These are phyloP conservation scores for Linnemannia exigua DNA, from an alignment of 192 early-diverging fungal genomes.

Conservation along the genomic window DNA sequence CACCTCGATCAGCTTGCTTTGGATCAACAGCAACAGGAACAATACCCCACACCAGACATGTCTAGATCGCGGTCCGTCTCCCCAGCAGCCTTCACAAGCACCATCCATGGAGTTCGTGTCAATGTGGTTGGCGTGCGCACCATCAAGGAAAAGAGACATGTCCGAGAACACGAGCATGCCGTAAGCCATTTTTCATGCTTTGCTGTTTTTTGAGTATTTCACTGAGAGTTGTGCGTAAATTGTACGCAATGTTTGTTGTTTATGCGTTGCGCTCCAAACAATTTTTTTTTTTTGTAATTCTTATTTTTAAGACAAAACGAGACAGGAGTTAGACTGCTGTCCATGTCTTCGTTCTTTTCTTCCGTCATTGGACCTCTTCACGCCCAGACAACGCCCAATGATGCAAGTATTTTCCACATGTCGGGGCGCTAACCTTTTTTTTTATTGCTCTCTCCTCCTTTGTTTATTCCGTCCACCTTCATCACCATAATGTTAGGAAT, in stretches of 20 bases:
- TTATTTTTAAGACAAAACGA: not conserved
- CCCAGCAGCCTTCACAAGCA: constrained; percentile 20
- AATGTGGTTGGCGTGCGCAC: constrained; percentile 59
- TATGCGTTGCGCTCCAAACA: not conserved
- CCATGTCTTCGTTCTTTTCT: not conserved
- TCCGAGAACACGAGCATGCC: constrained; percentile 55
- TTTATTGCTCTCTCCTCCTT: too few species aligned
- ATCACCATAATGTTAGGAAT: constrained; percentile 36
- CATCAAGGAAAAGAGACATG: constrained; percentile 46
- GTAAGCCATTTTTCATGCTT: constrained; percentile 23
- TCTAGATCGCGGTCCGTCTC: not conserved
- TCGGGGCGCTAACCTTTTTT: not conserved
- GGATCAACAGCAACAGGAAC: constrained; percentile 5
- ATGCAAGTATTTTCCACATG: constrained; percentile 1
- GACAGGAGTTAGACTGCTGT: not conserved
- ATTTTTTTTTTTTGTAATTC: not conserved
- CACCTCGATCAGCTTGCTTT: constrained; percentile 32
- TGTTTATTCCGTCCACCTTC: not conserved
- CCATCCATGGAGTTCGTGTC: constrained; percentile 50
- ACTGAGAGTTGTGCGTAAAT: not conserved
- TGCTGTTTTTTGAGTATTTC: not conserved
- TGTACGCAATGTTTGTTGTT: not conserved
- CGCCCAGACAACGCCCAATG: not conserved
- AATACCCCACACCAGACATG: not conserved
- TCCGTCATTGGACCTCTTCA: not conserved